Base-by-base conservation (phyloP, 169 alveolate genomes). In the Fabrea salina region DNA sequence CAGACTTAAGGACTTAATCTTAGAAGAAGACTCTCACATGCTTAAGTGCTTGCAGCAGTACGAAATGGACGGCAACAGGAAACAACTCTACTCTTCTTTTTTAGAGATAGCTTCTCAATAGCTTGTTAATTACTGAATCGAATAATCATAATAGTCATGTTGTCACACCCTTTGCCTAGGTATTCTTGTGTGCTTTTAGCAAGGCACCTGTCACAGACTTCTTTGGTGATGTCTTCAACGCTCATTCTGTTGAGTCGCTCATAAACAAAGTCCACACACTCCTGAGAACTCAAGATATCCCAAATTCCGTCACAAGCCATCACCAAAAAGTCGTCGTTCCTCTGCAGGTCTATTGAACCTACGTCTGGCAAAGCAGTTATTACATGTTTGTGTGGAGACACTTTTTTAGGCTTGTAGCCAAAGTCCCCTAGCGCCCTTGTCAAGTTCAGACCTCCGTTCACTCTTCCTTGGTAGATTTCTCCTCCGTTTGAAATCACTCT, bases 241-340 rank as follows among this genome's bases (percentile, higher is more conserved):
- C 49, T 11, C 22, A 19, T 37, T 22, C 22, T 67, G 33, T 27
- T 64, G 43, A 64, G 35, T 49, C 49, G 49, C 41, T 67, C 79
- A 61, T 40, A 68, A 6, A 50, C 77, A 80, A 76, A 72, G 37
- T 88, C 89, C 50, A 88, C 91, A 40, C 89, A 90, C 22, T 88
- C 77, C 67, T 88, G 87, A 5, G 54, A 76, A 19, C 84, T 80
- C 51, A 89, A 30, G 58, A 89, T 82, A 76, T 90, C 96, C 95
- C 96, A 92, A 16, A 92, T 90, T 3, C 96, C 96, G 81, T 92
- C 96, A 75, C 96, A 92, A 39, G 92, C 96, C 58, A 92, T 75
- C 19, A 92, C 83, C 40, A 92, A 47, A 75, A 88, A 90, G 30
- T 88, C 91, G 53, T 81, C 79, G 32, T 87, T 74, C 30, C 56